Evolutionary conservation across 2,329 filamentous ascomycete genomes (phyloP), one percentile per base, ranked within the genome.

Genomic region (Daldinia eschscholtzii): DNA sequence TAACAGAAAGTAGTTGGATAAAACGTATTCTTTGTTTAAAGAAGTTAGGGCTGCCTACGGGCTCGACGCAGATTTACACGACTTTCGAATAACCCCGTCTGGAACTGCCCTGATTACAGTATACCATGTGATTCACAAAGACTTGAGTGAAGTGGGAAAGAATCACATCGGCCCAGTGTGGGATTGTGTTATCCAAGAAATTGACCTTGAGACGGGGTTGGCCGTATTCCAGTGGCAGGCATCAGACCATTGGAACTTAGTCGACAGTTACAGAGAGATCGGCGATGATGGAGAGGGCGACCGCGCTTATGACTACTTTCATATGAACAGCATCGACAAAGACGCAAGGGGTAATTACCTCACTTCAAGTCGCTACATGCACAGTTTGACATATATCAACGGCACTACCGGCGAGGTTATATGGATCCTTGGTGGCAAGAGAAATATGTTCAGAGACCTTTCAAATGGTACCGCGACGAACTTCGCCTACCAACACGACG

Each of bases 241-340:
- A 6, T 50, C 66, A 30, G 70, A 73, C 20, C 68, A 73, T 42
- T 65, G 64, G 65, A 60, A 59, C 15, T 50, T 73, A n/a, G 30
- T 35, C 46, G 76, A 78, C 57, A 76, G 76, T 58, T 78, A 75
- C 61, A 81, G 80, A 67, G 79, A 77, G 56, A 77, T 82, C 55
- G 80, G 82, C 72, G 81, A 80, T 61, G 80, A 80, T 48, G 68
- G 61, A 5, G 65, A 75, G 26, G 77, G 61, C 5, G 52, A 77
- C 39, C 77, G 68, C 41, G 62, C 84, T 1, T 87, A 82, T 80
- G 86, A 88, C 72, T 87, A 83, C 75, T 86, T 87, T 77, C 86
- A 87, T 74, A 83, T 88, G 75, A 87, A 86, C 75, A 84, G 83
- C 48, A 79, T 86, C 63, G 83, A 84, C 73, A 86, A 86, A 75